Percentiles rank a stretch among this genome's conserved stretches.
Conservation (phyloP, 192 early-diverging fungal species). For the Backusella liffmaniae region DNA sequence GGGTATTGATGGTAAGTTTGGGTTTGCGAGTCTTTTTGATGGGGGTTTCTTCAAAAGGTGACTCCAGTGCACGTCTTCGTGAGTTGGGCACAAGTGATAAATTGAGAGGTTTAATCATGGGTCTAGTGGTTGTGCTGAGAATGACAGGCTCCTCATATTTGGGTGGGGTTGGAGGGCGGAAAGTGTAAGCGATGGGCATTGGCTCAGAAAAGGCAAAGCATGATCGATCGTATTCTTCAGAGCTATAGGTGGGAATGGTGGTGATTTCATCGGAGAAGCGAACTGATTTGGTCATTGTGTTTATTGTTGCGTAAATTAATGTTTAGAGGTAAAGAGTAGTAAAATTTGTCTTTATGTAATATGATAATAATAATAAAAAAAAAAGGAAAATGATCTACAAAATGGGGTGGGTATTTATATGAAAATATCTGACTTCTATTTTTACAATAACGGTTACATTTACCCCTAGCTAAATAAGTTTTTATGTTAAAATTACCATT, state of each 20-base stretch:
- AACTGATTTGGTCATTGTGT: constrained; percentile 5
- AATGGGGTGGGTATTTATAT: neutral
- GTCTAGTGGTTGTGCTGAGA: neutral
- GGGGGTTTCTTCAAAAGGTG: neutral
- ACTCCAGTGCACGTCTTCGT: constrained; percentile 3
- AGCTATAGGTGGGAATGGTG: constrained; percentile 7
- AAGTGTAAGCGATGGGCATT: neutral
- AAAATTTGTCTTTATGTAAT: neutral
- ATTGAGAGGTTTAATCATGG: constrained; percentile 13
- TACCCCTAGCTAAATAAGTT: neutral
- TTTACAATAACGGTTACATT: neutral
- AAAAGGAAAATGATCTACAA: neutral
- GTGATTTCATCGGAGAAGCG: neutral
- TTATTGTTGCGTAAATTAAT: neutral
- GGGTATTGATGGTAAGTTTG: constrained; percentile 10
- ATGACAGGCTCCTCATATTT: neutral
- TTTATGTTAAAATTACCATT: neutral
- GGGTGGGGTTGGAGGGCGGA: neutral
- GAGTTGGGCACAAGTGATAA: constrained; percentile 15
- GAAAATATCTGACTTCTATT: neutral
- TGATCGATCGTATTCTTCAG: constrained; percentile 20
- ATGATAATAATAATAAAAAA: neutral
- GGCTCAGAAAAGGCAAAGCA: constrained; percentile 2
- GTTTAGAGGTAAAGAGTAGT: neutral
- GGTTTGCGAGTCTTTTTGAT: constrained; percentile 12